phyloP scores from a whole-genome alignment of 164 flowering plant species.

The Umbellularia californica region DNA sequence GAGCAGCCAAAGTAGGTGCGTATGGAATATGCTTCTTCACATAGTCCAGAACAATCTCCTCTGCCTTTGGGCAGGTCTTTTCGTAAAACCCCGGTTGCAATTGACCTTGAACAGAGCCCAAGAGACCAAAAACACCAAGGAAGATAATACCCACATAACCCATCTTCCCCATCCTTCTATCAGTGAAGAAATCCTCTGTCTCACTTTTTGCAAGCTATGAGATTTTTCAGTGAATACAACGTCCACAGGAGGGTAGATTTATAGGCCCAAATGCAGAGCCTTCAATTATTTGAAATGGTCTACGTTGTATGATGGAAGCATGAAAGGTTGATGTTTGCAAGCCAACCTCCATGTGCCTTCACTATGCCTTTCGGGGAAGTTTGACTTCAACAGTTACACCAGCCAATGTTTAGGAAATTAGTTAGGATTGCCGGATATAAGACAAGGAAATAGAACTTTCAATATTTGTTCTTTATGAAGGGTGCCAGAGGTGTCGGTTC shows the following conservation, averaged over 20 bases:
- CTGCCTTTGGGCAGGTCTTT: slow-evolving; percentile 73
- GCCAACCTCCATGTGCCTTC: no score
- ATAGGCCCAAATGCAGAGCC: neutral
- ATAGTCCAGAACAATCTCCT: slow-evolving; percentile 50
- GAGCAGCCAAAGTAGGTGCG: slow-evolving; percentile 65
- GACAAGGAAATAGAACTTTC: no score
- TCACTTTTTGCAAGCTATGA: neutral
- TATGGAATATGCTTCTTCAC: slow-evolving; percentile 57
- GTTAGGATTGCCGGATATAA: no score
- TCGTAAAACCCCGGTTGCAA: slow-evolving; percentile 51
- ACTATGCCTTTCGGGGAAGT: no score
- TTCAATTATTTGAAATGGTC: neutral
- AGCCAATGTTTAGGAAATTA: no score
- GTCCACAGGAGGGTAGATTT: neutral
- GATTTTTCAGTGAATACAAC: neutral
- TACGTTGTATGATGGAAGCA: neutral
- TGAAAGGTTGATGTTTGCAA: neutral
- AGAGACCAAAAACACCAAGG: slow-evolving; percentile 22
- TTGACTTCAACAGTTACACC: no score
- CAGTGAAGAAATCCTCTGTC: neutral
- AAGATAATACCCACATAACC: slow-evolving; percentile 17
- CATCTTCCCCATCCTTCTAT: slow-evolving; percentile 11
- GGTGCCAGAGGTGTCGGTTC: no score
- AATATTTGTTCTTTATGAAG: no score
- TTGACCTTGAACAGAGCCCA: slow-evolving; percentile 37